Evolutionary conservation across 140 eudicot genomes (phyloP).

Genomic region (Bidens hawaiensis): DNA sequence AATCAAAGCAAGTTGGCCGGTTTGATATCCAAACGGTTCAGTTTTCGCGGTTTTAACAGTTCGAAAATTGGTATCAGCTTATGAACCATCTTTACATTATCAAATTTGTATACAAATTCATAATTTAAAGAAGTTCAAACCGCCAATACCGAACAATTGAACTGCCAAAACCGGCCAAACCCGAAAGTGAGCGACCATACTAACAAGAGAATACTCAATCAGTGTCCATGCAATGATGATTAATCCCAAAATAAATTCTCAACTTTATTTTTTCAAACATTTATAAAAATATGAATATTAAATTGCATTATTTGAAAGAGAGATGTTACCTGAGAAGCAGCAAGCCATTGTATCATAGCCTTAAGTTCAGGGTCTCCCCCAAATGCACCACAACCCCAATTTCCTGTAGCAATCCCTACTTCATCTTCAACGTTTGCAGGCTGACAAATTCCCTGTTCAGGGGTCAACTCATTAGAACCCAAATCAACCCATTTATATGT

Average conservation of each 20-base stretch:
- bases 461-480: too few species aligned
- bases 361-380: slow-evolving; percentile 98
- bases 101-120: not conserved
- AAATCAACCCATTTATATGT: not conserved
- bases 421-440: slow-evolving; percentile 25
- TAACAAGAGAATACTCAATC: not conserved
- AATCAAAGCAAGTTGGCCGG: not conserved
- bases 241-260: not conserved
- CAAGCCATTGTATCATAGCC: slow-evolving; percentile 87
- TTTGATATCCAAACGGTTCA: not conserved
- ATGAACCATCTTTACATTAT: not conserved
- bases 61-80: not conserved
- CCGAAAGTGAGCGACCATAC: not conserved
- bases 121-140: not conserved
- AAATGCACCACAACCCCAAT: slow-evolving; percentile 99
- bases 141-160: not conserved
- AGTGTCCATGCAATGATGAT: not conserved
- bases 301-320: slow-evolving; percentile 10
- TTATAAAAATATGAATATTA: not conserved
- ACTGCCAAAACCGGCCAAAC: not conserved
- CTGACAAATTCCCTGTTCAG: slow-evolving; percentile 12
- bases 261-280: not conserved
- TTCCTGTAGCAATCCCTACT: slow-evolving; percentile 82
- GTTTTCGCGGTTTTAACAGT: not conserved
- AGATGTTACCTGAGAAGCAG: slow-evolving; percentile 78